Percentiles rank a stretch among this genome's conserved stretches.
phyloP scores from a whole-genome alignment of 345 rosid species.

The Syzygium aqueum region DNA sequence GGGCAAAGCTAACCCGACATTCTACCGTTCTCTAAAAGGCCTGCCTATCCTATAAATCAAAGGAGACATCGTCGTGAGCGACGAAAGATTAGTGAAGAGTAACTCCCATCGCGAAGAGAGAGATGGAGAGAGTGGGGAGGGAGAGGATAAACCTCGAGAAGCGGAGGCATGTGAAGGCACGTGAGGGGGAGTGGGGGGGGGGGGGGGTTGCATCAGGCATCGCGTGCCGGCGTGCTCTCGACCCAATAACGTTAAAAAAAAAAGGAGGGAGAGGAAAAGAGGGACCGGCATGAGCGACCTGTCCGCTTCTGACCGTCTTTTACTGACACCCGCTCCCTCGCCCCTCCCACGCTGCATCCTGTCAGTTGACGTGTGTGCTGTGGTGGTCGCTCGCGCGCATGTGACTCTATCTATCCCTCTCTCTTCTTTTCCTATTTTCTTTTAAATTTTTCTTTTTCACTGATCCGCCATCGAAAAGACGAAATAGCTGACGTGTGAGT shows the following conservation, averaged over 20 bases:
- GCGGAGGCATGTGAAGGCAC: slow-evolving; percentile 3
- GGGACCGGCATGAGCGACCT: slow-evolving; percentile 9
- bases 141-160: neutral
- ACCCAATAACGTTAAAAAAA: neutral
- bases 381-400: neutral
- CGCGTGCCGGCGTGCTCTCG: slow-evolving; percentile 8
- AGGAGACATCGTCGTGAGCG: no score
- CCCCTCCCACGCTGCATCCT: neutral
- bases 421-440: neutral
- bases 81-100: no score
- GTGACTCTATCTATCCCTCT: neutral
- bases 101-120: no score
- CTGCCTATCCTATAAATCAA: no score
- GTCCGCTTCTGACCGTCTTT: neutral
- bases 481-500: slow-evolving; percentile 11
- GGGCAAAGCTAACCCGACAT: no score
- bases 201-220: neutral
- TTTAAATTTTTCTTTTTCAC: neutral
- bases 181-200: neutral
- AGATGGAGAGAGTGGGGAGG: neutral
- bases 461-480: neutral
- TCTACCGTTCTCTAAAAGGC: no score
- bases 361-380: slow-evolving; percentile 7
- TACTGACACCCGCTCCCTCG: neutral
- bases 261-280: neutral